phyloP scores from a whole-genome alignment of 208 protist species.

The Naegleria lovaniensis region DNA sequence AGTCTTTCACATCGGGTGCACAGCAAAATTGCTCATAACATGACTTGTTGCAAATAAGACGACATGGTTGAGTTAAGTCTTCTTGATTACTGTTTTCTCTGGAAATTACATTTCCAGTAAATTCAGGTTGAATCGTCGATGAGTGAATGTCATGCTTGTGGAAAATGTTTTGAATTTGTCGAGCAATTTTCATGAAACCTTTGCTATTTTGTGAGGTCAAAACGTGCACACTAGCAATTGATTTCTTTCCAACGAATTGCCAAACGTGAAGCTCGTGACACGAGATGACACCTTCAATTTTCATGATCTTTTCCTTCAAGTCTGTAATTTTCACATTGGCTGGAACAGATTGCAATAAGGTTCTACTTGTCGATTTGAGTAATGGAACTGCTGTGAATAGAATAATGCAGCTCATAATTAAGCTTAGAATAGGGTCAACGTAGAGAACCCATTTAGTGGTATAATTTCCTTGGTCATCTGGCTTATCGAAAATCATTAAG shows the following conservation, averaged over 20 bases:
- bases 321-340: conserved; percentile 37
- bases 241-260: conserved; percentile 48
- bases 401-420: conserved; percentile 50
- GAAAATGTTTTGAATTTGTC: conserved; percentile 48
- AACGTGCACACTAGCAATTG: conserved; percentile 48
- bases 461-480: background rate
- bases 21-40: conserved; percentile 5
- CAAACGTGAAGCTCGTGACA: conserved; percentile 62
- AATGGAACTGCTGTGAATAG: conserved; percentile 40
- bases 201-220: background rate
- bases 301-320: conserved; percentile 32
- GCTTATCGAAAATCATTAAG: conserved; percentile 32
- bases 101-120: conserved; percentile 32
- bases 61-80: background rate
- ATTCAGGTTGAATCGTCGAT: conserved; percentile 59
- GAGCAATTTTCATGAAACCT: conserved; percentile 32
- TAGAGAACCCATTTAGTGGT: conserved; percentile 35
- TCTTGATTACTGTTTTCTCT: background rate
- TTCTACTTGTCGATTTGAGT: conserved; percentile 37
- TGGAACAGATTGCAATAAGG: conserved; percentile 51
- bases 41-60: background rate
- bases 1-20: background rate
- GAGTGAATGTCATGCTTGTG: conserved; percentile 53
- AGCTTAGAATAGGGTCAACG: conserved; percentile 48
- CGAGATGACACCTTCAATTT: conserved; percentile 38